Evolutionary conservation across 805 yeast species (phyloP).

Genomic region (Kuraishia piskuri): DNA sequence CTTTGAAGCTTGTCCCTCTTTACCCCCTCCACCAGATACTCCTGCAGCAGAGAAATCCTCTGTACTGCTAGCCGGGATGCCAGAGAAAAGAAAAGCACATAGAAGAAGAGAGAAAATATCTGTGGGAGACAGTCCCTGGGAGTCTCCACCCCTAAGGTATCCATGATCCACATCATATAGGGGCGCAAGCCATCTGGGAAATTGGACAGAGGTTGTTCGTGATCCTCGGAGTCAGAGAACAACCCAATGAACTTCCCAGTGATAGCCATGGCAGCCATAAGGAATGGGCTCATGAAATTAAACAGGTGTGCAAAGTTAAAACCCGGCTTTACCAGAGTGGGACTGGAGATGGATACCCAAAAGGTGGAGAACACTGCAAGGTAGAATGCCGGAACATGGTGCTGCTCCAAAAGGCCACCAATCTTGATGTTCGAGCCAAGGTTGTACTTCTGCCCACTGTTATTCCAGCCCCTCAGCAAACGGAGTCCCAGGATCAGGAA

Average conservation of each 20-base stretch:
- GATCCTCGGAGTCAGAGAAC: neutral
- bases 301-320: neutral
- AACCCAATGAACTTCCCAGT: constrained; percentile 14
- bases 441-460: constrained; percentile 77
- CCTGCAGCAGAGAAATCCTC: neutral
- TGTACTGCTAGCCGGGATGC: neutral
- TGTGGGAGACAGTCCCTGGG: constrained; percentile 23
- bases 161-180: constrained; percentile 21
- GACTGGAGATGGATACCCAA: neutral
- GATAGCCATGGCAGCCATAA: constrained; percentile 26
- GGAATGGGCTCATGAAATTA: constrained; percentile 35
- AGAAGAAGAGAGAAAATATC: constrained; percentile 25
- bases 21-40: neutral
- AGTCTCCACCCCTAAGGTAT: constrained; percentile 19
- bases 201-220: neutral
- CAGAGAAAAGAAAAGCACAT: constrained; percentile 4
- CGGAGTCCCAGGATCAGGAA: constrained; percentile 34
- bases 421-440: constrained; percentile 39
- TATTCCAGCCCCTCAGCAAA: constrained; percentile 73
- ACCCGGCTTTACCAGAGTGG: neutral
- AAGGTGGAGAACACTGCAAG: neutral
- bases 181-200: constrained; percentile 4
- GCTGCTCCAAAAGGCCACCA: constrained; percentile 28
- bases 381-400: neutral
- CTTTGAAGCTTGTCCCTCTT: neutral